These are phyloP conservation scores for Fusarium nodosum DNA, from an alignment of 2,329 filamentous ascomycete species.

Conservation along the genomic window DNA sequence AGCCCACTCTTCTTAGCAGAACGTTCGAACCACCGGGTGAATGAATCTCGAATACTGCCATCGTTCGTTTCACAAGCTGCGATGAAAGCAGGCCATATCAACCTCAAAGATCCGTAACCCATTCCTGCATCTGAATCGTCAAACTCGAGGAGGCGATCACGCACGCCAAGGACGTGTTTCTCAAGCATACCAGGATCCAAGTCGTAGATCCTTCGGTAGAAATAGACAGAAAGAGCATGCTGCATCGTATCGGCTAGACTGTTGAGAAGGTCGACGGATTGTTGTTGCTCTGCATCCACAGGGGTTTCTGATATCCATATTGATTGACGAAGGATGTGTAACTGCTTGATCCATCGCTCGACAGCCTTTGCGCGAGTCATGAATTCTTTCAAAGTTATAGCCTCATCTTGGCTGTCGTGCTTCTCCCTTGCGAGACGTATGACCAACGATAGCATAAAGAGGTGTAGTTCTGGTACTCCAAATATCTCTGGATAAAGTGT, in stretches of 20 bases:
- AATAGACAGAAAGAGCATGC: constrained; percentile 32
- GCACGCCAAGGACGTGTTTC: constrained; percentile 26
- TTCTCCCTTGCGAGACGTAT: constrained; percentile 35
- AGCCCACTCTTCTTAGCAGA: constrained; percentile 22
- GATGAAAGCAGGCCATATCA: constrained; percentile 40
- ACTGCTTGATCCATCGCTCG: constrained; percentile 33
- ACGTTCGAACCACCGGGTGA: constrained; percentile 29
- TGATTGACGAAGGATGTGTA: constrained; percentile 15
- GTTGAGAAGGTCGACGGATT: constrained; percentile 18
- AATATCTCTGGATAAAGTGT: constrained; percentile 41
- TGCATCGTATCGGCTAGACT: constrained; percentile 35
- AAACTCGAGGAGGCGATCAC: constrained; percentile 34
- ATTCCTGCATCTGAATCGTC: constrained; percentile 23
- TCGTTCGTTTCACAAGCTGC: constrained; percentile 32
- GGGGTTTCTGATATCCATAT: constrained; percentile 18
- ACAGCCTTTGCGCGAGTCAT: constrained; percentile 29
- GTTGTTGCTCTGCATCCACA: constrained; percentile 21
- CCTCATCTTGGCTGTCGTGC: not conserved
- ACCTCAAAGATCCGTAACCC: constrained; percentile 32
- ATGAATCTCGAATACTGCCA: not conserved
- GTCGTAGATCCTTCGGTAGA: constrained; percentile 36
- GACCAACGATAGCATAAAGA: constrained; percentile 33
- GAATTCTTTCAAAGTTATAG: constrained; percentile 9
- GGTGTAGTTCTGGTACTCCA: constrained; percentile 29
- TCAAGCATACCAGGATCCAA: constrained; percentile 29